These are phyloP conservation scores for Aspergillus unguis DNA, from an alignment of 2,329 filamentous ascomycete species.

Conservation along the genomic window DNA sequence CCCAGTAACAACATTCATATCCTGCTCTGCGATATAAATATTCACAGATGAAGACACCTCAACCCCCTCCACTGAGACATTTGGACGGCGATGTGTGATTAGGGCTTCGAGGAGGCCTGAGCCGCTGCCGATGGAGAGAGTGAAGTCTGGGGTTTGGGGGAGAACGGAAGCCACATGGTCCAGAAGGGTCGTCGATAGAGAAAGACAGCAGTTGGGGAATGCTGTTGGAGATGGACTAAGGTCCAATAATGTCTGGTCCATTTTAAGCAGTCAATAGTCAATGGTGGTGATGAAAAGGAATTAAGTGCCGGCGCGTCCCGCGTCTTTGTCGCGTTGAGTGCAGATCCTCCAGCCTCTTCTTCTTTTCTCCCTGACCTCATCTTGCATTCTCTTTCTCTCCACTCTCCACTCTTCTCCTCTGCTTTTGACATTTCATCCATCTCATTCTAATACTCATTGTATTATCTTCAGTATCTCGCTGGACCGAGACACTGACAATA, in stretches of 20 bases:
- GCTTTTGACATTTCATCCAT: neutral
- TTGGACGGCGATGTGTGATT: constrained; percentile 27
- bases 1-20: constrained; percentile 44
- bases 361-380: constrained; percentile 8
- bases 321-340: constrained; percentile 18
- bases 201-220: constrained; percentile 29
- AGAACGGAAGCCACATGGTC: constrained; percentile 20
- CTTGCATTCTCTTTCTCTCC: neutral
- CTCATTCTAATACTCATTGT: no score
- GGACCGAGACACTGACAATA: neutral
- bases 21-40: constrained; percentile 42
- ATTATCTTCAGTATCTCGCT: neutral
- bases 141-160: constrained; percentile 25
- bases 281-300: neutral
- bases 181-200: constrained; percentile 25
- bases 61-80: constrained; percentile 42
- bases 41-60: constrained; percentile 49
- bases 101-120: constrained; percentile 50
- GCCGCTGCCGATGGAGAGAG: constrained; percentile 50
- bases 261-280: neutral
- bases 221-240: constrained; percentile 19
- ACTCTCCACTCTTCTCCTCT: neutral
- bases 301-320: constrained; percentile 18
- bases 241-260: constrained; percentile 16
- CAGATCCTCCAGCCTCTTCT: constrained; percentile 19